These are phyloP conservation scores for Clonostachys sp. DNA, from an alignment of 2,329 filamentous ascomycete species.

Conservation along the genomic window DNA sequence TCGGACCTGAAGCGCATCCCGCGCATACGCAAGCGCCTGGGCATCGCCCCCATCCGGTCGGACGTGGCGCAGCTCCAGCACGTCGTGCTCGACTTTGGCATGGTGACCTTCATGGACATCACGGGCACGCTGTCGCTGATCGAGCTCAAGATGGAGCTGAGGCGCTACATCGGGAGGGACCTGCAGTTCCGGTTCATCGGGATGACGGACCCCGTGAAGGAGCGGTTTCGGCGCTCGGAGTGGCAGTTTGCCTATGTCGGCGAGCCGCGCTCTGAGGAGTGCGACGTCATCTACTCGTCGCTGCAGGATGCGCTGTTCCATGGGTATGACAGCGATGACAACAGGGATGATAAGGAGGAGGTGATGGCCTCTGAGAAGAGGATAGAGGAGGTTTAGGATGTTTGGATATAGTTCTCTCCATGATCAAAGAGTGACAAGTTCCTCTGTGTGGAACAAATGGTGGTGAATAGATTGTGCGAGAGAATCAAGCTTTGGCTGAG, in stretches of 20 bases:
- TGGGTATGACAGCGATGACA: slow-evolving; percentile 5
- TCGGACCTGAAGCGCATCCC: slow-evolving; percentile 39
- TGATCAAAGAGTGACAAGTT: no score
- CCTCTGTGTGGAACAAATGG: no score
- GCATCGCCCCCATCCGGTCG: slow-evolving; percentile 22
- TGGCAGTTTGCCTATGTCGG: slow-evolving; percentile 26
- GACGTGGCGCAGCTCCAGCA: slow-evolving; percentile 32
- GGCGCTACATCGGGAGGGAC: slow-evolving; percentile 39
- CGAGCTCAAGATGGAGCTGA: slow-evolving; percentile 41
- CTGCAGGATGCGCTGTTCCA: slow-evolving; percentile 10
- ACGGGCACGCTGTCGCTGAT: slow-evolving; percentile 45
- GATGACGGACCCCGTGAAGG: slow-evolving; percentile 32
- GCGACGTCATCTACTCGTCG: slow-evolving; percentile 9
- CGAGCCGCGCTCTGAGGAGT: slow-evolving; percentile 10
- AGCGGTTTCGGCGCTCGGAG: slow-evolving; percentile 28
- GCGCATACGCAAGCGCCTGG: slow-evolving; percentile 33
- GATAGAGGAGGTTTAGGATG: background rate
- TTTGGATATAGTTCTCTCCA: background rate
- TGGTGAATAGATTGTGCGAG: no score
- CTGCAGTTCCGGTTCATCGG: slow-evolving; percentile 43
- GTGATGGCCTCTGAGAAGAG: background rate
- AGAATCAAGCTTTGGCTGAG: no score
- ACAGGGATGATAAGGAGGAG: background rate
- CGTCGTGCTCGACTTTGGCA: slow-evolving; percentile 46
- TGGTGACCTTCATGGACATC: slow-evolving; percentile 47